These are phyloP conservation scores for Phalaenopsis hybrid DNA, from an alignment of 116 monocot species.

Conservation along the genomic window DNA sequence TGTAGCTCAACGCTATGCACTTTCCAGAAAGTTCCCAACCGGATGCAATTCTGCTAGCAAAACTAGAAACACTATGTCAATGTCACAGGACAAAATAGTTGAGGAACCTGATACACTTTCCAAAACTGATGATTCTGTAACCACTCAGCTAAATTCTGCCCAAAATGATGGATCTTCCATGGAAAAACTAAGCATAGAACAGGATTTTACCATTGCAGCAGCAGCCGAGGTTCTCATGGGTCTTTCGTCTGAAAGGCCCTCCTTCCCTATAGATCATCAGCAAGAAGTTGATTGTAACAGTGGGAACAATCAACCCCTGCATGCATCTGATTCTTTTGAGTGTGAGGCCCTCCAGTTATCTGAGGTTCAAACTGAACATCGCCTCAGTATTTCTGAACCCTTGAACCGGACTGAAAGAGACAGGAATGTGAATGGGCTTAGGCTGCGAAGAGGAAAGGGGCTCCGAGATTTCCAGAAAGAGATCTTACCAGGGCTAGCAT, in stretches of 20 bases:
- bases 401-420: constrained; percentile 10
- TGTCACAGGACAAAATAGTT: no score
- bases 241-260: no score
- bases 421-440: constrained; percentile 41
- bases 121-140: no score
- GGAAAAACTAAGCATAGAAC: no score
- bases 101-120: neutral
- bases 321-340: constrained; percentile 50
- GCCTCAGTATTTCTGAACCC: constrained; percentile 12
- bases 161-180: no score
- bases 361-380: constrained; percentile 26
- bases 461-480: constrained; percentile 76
- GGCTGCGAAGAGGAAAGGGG: constrained; percentile 45
- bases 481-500: constrained; percentile 65
- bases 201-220: no score
- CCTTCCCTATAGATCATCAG: neutral
- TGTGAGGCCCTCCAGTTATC: constrained; percentile 32
- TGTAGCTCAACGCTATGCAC: constrained; percentile 4
- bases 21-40: neutral
- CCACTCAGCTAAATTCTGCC: no score
- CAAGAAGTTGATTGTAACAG: neutral
- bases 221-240: no score
- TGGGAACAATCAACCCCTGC: constrained; percentile 13
- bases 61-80: neutral
- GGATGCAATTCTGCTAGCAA: constrained; percentile 4